Evolutionary conservation across 2,329 filamentous ascomycete genomes (phyloP).

Genomic region (Aspergillus sp.): DNA sequence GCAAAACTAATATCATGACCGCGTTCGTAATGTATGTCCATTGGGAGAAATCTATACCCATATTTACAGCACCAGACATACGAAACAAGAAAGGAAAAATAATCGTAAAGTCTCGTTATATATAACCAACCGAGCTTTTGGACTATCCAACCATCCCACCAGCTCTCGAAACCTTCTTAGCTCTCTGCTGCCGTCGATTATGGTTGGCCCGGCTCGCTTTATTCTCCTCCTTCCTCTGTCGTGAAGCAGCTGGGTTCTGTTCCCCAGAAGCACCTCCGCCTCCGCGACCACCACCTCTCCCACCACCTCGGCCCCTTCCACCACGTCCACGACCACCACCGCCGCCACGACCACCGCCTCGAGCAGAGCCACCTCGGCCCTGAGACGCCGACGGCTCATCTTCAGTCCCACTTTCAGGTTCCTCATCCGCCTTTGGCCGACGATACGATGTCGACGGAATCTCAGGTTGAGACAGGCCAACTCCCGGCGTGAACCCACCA

Average conservation of each 20-base stretch:
- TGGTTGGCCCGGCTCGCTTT: constrained; percentile 84
- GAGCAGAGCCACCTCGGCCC: constrained; percentile 35
- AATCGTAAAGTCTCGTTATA: neutral
- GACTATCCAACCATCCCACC: constrained; percentile 41
- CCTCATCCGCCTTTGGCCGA: constrained; percentile 46
- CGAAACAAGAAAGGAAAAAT: neutral
- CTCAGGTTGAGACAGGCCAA: constrained; percentile 56
- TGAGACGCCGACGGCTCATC: constrained; percentile 15
- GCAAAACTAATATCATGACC: no score
- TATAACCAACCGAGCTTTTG: neutral
- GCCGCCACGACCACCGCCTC: constrained; percentile 51
- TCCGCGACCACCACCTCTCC: constrained; percentile 49
- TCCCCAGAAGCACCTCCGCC: constrained; percentile 57
- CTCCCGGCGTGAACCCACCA: constrained; percentile 47
- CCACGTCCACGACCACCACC: constrained; percentile 51
- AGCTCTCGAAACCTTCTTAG: constrained; percentile 61
- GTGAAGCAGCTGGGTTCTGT: constrained; percentile 68
- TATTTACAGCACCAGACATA: neutral
- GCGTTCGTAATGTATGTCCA: neutral
- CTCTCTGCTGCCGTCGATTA: constrained; percentile 71
- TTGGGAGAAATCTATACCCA: neutral
- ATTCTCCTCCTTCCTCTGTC: constrained; percentile 76
- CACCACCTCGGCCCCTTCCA: constrained; percentile 51
- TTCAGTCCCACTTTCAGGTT: constrained; percentile 44
- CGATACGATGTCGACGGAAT: constrained; percentile 67